Conservation (phyloP, 2,329 filamentous ascomycete species). For the Coniochaeta hoffmannii region DNA sequence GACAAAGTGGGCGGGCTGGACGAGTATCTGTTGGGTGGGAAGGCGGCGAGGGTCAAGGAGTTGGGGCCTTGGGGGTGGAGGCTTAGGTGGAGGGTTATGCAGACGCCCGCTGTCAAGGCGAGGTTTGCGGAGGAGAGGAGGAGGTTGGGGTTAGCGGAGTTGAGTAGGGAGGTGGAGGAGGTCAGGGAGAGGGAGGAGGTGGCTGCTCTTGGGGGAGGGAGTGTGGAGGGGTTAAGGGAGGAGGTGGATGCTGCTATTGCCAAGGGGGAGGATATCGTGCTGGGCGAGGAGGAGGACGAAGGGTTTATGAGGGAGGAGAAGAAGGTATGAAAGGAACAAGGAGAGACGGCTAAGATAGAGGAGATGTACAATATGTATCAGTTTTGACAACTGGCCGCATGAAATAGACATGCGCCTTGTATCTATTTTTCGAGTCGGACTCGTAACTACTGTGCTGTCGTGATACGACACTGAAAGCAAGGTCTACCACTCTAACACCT, state of each 20-base stretch:
- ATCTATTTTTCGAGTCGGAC: not conserved
- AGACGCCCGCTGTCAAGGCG: slow-evolving; percentile 58
- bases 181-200: slow-evolving; percentile 28
- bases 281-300: slow-evolving; percentile 29
- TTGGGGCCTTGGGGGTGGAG: slow-evolving; percentile 87
- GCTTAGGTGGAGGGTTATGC: slow-evolving; percentile 83
- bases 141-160: slow-evolving; percentile 52
- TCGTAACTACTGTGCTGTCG: not conserved
- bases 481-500: not conserved
- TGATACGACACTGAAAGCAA: not conserved
- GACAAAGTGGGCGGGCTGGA: slow-evolving; percentile 85
- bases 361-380: slow-evolving; percentile 2
- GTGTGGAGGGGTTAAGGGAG: slow-evolving; percentile 24
- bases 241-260: slow-evolving; percentile 31
- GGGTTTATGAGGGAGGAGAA: slow-evolving; percentile 21
- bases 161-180: slow-evolving; percentile 25
- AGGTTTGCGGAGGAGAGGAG: slow-evolving; percentile 59
- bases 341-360: not conserved
- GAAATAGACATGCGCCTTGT: slow-evolving; percentile 1
- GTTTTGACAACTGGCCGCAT: not conserved
- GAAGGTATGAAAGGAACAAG: slow-evolving; percentile 13
- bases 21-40: slow-evolving; percentile 79
- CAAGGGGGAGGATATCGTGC: slow-evolving; percentile 35
- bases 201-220: slow-evolving; percentile 11
- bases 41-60: slow-evolving; percentile 71